These are phyloP conservation scores for Betula pendula DNA, from an alignment of 306 rosid species.

Conservation along the genomic window DNA sequence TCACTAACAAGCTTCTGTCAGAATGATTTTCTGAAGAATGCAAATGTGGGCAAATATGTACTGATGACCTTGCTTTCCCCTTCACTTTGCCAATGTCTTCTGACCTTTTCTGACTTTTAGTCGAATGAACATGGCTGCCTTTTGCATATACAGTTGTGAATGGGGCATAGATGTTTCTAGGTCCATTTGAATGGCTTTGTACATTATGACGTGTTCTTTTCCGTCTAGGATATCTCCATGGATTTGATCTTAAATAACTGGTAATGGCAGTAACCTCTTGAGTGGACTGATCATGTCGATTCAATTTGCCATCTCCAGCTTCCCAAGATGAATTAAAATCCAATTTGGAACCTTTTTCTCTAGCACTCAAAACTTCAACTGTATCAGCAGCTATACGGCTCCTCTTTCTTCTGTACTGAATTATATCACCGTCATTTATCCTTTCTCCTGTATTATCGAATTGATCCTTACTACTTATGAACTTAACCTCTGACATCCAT, in stretches of 20 bases:
- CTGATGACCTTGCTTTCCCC: slow-evolving; percentile 29
- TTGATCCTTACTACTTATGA: slow-evolving; percentile 32
- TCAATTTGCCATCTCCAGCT: slow-evolving; percentile 31
- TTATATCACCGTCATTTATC: slow-evolving; percentile 21
- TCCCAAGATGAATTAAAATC: slow-evolving; percentile 21
- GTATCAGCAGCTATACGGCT: slow-evolving; percentile 34
- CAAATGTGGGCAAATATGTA: background rate
- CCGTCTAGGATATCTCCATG: slow-evolving; percentile 57
- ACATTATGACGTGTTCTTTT: slow-evolving; percentile 51
- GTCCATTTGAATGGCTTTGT: slow-evolving; percentile 30
- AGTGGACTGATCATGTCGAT: slow-evolving; percentile 31
- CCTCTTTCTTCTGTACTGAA: slow-evolving; percentile 44
- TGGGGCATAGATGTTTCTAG: slow-evolving; percentile 20
- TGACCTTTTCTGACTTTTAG: slow-evolving; percentile 15
- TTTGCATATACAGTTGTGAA: slow-evolving; percentile 36
- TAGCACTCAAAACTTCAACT: slow-evolving; percentile 20
- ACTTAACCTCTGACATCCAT: slow-evolving; percentile 14
- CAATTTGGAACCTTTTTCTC: slow-evolving; percentile 22
- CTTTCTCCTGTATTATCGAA: slow-evolving; percentile 30
- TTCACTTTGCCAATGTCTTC: slow-evolving; percentile 27
- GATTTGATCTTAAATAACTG: slow-evolving; percentile 33
- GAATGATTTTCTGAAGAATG: slow-evolving; percentile 24
- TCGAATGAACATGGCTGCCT: slow-evolving; percentile 26
- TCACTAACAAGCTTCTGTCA: slow-evolving; percentile 22
- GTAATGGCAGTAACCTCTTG: slow-evolving; percentile 26